Evolutionary conservation across 176 grass and related monocot species (phyloP).

Genomic region (Rhynchospora pubera): DNA sequence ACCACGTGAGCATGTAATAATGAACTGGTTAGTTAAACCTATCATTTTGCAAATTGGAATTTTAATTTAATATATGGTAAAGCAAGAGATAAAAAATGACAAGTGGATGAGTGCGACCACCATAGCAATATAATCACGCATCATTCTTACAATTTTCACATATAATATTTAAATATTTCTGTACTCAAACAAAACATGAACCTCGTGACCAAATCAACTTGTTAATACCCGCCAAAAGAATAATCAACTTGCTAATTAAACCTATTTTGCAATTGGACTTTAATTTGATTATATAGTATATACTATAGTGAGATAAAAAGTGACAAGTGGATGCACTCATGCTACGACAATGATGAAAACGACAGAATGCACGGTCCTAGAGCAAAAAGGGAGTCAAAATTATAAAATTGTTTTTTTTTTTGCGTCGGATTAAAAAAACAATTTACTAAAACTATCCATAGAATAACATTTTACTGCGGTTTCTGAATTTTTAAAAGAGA

Average conservation of each 20-base stretch:
- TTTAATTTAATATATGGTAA: too few relatives aligned
- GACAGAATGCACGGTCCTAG: not conserved
- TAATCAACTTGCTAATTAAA: too few relatives aligned
- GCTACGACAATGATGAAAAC: not conserved
- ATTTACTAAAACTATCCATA: too few relatives aligned
- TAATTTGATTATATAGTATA: not conserved
- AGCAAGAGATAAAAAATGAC: too few relatives aligned
- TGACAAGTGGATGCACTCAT: not conserved
- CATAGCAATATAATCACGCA: not conserved
- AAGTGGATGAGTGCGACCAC: not conserved
- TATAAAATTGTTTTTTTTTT: not conserved
- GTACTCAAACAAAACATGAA: not conserved
- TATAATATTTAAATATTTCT: not conserved
- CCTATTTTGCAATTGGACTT: not conserved
- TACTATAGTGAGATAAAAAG: not conserved
- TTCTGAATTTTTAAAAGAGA: too few relatives aligned
- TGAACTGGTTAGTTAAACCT: too few relatives aligned
- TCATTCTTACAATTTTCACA: too few relatives aligned
- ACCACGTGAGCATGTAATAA: too few relatives aligned
- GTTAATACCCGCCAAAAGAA: too few relatives aligned
- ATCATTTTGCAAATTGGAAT: too few relatives aligned
- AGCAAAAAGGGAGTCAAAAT: not conserved
- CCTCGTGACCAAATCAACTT: not conserved
- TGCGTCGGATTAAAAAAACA: not conserved
- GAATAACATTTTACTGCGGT: too few relatives aligned